Evolutionary conservation across 495 filamentous ascomycete species (phyloP).

Genomic region (Penicillium longicatenatum): DNA sequence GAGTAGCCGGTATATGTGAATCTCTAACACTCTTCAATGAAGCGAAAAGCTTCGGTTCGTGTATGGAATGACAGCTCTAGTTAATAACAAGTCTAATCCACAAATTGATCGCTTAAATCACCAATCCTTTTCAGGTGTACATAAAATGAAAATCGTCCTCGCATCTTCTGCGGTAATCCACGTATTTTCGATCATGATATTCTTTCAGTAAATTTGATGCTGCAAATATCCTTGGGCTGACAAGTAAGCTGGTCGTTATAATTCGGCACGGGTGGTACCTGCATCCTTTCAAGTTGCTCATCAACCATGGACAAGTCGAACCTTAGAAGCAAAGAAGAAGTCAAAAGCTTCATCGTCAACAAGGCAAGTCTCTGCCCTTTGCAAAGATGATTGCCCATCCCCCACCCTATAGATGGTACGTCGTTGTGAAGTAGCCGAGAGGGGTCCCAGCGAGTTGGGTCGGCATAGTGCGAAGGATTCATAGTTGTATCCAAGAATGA

Average conservation of each 20-base stretch:
- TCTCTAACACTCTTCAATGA: no score
- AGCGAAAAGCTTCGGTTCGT: no score
- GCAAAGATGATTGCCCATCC: constrained; percentile 9
- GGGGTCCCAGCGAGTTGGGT: constrained; percentile 12
- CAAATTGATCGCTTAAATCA: no score
- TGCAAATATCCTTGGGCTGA: constrained; percentile 7
- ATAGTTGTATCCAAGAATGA: constrained; percentile 13
- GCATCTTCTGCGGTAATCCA: not conserved
- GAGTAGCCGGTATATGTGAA: no score
- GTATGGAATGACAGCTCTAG: no score
- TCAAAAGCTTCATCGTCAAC: constrained; percentile 13
- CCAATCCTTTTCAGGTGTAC: no score
- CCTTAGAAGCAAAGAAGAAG: not conserved
- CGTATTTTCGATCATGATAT: not conserved
- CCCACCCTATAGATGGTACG: constrained; percentile 11
- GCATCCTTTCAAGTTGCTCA: constrained; percentile 1
- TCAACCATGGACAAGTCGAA: constrained; percentile 8
- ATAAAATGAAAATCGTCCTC: no score
- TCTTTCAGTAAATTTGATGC: not conserved
- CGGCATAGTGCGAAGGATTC: not conserved
- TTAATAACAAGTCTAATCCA: no score
- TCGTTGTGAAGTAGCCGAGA: constrained; percentile 2
- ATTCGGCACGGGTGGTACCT: constrained; percentile 4
- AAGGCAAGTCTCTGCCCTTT: constrained; percentile 15
- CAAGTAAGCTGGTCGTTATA: constrained; percentile 13